Conservation (phyloP, 2,329 filamentous ascomycete genomes). For the Apiospora marii region DNA sequence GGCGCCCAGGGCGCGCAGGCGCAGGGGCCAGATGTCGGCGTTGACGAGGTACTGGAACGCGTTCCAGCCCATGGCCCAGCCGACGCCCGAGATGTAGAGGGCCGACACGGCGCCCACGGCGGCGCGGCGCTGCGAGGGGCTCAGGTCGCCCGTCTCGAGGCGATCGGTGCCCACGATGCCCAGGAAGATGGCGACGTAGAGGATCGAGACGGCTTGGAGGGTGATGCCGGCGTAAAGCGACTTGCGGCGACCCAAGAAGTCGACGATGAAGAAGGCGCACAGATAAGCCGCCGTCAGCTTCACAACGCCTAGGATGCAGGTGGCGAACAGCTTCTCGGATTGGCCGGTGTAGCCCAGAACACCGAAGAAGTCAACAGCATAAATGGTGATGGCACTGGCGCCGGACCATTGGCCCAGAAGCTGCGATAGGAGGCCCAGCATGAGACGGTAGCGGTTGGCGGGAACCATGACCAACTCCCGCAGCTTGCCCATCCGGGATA, state of each 20-base stretch:
- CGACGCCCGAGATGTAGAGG: constrained; percentile 56
- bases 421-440: constrained; percentile 53
- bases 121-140: constrained; percentile 44
- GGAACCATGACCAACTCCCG: constrained; percentile 52
- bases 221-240: constrained; percentile 48
- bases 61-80: constrained; percentile 59
- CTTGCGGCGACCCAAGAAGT: constrained; percentile 63
- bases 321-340: constrained; percentile 63
- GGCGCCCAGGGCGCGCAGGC: constrained; percentile 34
- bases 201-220: constrained; percentile 47
- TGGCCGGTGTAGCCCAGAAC: constrained; percentile 61
- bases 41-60: constrained; percentile 64
- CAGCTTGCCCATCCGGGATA: constrained; percentile 50
- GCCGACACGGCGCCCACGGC: constrained; percentile 58
- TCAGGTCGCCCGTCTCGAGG: constrained; percentile 48
- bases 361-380: constrained; percentile 63
- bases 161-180: constrained; percentile 55
- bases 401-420: constrained; percentile 53
- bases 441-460: constrained; percentile 53
- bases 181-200: constrained; percentile 49
- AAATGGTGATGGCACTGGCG: constrained; percentile 59
- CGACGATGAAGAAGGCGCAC: constrained; percentile 66
- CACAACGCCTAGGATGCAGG: constrained; percentile 63
- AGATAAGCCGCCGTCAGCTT: constrained; percentile 60
- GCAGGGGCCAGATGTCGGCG: constrained; percentile 53